Evolutionary conservation across 2,329 filamentous ascomycete genomes (phyloP), one percentile per base, ranked within the genome.

Genomic region (Huntiella savannae): DNA sequence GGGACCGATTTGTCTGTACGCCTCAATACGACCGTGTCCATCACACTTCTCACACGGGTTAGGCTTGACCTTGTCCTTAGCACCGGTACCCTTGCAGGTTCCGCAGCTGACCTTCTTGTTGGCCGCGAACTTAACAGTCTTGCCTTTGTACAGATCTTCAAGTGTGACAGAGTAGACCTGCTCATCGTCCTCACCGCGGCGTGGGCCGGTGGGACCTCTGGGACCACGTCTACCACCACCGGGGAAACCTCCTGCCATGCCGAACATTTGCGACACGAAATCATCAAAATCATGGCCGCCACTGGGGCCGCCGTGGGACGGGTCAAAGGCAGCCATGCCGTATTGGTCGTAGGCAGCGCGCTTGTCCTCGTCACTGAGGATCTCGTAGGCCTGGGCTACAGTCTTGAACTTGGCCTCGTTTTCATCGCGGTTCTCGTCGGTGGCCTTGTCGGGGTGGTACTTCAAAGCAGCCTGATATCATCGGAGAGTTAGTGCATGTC

Each of bases 111-210:
- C 74, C 58, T 94, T 88, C 68, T 96, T 96, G 57, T 87, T 92
- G 57, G 83, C 91, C 6, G 85, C 50, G 60, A 98, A 95, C 65
- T 92, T 91, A 58, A 93, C 91, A 1, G 91, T 95, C 70, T 96
- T 95, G 56, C 91, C 91, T 66, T 93, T 95, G 72, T 96, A 98
- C 32, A 98, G 70, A 62, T 98, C 91, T 61, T 96, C 91, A 50
- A 98, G 66, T 2, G 77, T 82, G 49, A 96, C 83, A 59, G 86
- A 79, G 64, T 98, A 96, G 55, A 84, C 75, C 56, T 93, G 84
- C 59, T 93, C 80, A 61, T 95, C 88, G 54, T 87, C 79, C 45
- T 73, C 76, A 40, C 88, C 86, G 55, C 77, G 81, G 50, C 79
- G 70, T 17, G 78, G 77, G 53, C 71, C 69, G 53, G 67, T 68